Conservation (phyloP, 768 basidiomycete genomes). For the Lyophyllum atratum region DNA sequence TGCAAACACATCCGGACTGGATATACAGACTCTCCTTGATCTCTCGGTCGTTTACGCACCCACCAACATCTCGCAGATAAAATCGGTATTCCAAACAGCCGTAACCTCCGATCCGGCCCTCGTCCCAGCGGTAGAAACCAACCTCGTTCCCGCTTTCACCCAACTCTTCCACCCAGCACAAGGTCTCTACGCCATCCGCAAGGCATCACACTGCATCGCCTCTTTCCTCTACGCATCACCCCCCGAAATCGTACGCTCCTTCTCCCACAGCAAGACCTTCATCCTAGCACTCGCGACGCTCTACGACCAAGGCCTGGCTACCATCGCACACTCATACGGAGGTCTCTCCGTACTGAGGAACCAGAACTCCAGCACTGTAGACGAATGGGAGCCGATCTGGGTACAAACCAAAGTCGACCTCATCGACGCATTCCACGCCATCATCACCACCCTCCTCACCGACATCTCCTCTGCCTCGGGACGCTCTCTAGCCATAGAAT, state of each 20-base stretch:
- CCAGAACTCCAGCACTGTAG: conserved; percentile 33
- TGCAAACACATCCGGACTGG: conserved; percentile 41
- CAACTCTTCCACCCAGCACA: conserved; percentile 44
- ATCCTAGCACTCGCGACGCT: conserved; percentile 55
- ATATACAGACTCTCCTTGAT: conserved; percentile 60
- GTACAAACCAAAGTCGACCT: conserved; percentile 73
- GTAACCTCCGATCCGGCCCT: conserved; percentile 34
- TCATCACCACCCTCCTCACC: conserved; percentile 50
- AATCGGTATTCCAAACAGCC: conserved; percentile 44
- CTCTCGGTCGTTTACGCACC: conserved; percentile 58
- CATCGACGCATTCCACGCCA: conserved; percentile 67
- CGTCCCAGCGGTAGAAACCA: conserved; percentile 33
- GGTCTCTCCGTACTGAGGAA: conserved; percentile 40
- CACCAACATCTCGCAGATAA: conserved; percentile 44
- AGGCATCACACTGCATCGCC: conserved; percentile 57
- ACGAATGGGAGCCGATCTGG: conserved; percentile 75
- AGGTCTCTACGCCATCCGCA: conserved; percentile 67
- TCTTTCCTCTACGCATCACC: conserved; percentile 56
- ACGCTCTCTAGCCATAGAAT: conserved; percentile 41
- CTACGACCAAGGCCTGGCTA: conserved; percentile 60
- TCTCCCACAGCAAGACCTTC: conserved; percentile 54
- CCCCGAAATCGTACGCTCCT: conserved; percentile 48
- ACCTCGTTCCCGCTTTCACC: conserved; percentile 61
- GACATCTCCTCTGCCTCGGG: conserved; percentile 49
- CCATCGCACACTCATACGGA: conserved; percentile 63